phyloP scores from a whole-genome alignment of 148 eudicot species.

The Pharnaceum exiguum region DNA sequence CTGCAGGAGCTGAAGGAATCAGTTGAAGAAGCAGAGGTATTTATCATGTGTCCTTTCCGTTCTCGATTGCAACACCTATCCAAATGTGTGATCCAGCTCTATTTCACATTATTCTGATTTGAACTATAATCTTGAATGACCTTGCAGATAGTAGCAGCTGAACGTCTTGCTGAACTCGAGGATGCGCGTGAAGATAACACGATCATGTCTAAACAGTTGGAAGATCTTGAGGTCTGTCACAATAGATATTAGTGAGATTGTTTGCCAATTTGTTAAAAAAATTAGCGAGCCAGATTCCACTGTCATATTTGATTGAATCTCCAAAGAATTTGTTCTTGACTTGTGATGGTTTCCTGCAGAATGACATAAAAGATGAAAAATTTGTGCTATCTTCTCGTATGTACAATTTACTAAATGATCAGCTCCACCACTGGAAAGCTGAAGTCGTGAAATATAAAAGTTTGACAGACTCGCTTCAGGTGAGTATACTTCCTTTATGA shows the following conservation, averaged over 20 bases:
- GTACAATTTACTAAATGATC: slow-evolving; percentile 73
- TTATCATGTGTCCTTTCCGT: background rate
- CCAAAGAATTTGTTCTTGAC: background rate
- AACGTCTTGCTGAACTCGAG: slow-evolving; percentile 87
- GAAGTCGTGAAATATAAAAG: slow-evolving; percentile 66
- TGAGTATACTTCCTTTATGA: slow-evolving; percentile 21
- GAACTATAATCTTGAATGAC: slow-evolving; percentile 10
- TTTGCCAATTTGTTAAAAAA: too few species aligned
- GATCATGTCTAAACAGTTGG: slow-evolving; percentile 68
- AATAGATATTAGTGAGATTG: background rate
- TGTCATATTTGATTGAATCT: too few species aligned
- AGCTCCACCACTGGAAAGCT: slow-evolving; percentile 84
- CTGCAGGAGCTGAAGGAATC: slow-evolving; percentile 71
- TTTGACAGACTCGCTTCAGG: slow-evolving; percentile 79
- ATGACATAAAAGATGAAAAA: slow-evolving; percentile 70
- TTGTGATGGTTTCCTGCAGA: slow-evolving; percentile 33
- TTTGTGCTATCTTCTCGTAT: slow-evolving; percentile 63
- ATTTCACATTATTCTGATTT: background rate
- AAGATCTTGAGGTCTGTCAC: slow-evolving; percentile 68
- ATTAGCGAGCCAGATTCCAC: too few species aligned
- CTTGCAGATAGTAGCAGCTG: slow-evolving; percentile 75
- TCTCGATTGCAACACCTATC: background rate
- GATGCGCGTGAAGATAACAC: slow-evolving; percentile 73
- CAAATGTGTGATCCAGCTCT: too few species aligned
- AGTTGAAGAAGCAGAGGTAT: slow-evolving; percentile 83